Evolutionary conservation across 768 basidiomycete species (phyloP).

Genomic region (Calocybe cyanea): DNA sequence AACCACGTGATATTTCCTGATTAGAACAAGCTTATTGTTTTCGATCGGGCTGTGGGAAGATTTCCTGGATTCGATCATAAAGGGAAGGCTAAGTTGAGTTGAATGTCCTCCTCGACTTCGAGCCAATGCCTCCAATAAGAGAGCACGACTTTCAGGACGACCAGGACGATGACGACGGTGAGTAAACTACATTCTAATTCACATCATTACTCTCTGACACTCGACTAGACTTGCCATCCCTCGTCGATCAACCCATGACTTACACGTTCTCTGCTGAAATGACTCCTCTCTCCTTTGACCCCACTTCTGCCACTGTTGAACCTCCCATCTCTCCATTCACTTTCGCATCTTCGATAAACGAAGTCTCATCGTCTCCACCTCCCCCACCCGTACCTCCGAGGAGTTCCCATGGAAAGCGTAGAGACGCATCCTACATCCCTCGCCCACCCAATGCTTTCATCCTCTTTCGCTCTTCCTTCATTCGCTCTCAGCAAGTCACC

Average conservation of each 20-base stretch:
- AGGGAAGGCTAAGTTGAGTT: no score
- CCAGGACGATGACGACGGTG: no score
- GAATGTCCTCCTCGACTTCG: no score
- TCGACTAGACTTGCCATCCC: slow-evolving; percentile 1
- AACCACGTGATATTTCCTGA: no score
- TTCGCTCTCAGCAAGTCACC: slow-evolving; percentile 68
- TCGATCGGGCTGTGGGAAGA: no score
- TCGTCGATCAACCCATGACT: slow-evolving; percentile 4
- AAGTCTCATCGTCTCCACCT: slow-evolving; percentile 1
- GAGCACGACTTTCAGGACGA: no score
- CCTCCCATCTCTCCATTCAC: slow-evolving; percentile 14
- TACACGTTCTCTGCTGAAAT: slow-evolving; percentile 10
- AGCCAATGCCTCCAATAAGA: no score
- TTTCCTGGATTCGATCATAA: no score
- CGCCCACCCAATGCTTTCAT: slow-evolving; percentile 86
- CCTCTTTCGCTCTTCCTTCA: slow-evolving; percentile 78
- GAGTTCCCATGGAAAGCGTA: slow-evolving; percentile 54
- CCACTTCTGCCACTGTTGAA: not conserved
- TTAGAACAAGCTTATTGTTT: no score
- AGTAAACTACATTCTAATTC: no score
- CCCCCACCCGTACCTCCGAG: slow-evolving; percentile 18
- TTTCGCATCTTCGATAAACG: slow-evolving; percentile 15
- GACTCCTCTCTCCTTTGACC: slow-evolving; percentile 3
- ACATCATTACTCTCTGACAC: no score
- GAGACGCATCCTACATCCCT: slow-evolving; percentile 73